Evolutionary conservation across 2,329 filamentous ascomycete species (phyloP), one percentile per base, ranked within the genome.

Genomic region (Alternaria gaisen): DNA sequence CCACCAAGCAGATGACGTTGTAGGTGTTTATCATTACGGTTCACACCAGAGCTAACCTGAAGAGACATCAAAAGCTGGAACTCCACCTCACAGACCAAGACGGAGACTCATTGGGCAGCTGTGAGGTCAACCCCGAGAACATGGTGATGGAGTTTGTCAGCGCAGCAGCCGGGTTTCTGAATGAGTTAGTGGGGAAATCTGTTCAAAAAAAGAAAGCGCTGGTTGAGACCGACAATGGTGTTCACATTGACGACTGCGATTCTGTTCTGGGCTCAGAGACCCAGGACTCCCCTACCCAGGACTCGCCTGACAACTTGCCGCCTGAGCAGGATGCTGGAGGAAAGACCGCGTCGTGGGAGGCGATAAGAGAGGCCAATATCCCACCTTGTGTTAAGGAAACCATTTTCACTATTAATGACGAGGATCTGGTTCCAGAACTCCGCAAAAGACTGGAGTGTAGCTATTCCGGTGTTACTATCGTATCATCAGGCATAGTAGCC

Each of bases 401-500:
- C 36, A 47, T 16, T 12, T 61, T 64, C 36, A 60, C 40, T 11
- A 56, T 60, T 4, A 8, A n/a, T 6, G 47, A 61, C 32, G 44
- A 51, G 14, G 53, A 58, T 12, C 3, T 60, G 12, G 58, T 24
- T 7, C 32, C 56, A 11, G 36, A 51, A 36, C 41, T 41, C 24
- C 52, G 42, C 24, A 24, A 57, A 22, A 24, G 48, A 8, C 32
- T 64, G 38, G 22, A 58, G 38, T 36, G 38, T 34, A 34, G 36
- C 7, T 61, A 56, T 28, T 53, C 55, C 3, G 60, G 48, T 9
- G 57, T 64, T 28, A n/a, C 20, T 3, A 48, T 66, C 14, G 12
- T 42, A 22, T 22, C 28, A 7, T n/a, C 24, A 46, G 8, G 34
- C 28, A 41, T 6, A 11, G 34, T 24, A 36, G 18, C 36, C n/a